Percentiles rank a stretch among this genome's conserved stretches.
phyloP scores from a whole-genome alignment of 208 protist species.

The Angomonas ambiguus region DNA sequence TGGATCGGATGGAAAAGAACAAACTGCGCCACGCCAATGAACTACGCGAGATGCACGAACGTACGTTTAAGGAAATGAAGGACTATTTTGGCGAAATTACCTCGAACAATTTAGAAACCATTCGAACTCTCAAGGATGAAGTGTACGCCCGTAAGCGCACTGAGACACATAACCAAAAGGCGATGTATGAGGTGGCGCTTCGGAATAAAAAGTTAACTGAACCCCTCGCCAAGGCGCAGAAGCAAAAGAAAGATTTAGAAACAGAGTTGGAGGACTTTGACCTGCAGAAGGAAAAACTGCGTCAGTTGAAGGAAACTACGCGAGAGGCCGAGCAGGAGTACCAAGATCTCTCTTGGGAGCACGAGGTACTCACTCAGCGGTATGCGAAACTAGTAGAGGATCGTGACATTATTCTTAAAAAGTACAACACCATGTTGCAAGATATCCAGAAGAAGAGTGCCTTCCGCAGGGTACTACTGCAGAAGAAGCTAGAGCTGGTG shows the following conservation, averaged over 20 bases:
- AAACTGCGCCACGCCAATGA: conserved; percentile 96
- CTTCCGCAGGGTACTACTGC: conserved; percentile 93
- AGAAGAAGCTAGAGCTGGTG: conserved; percentile 94
- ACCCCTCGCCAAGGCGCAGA: conserved; percentile 90
- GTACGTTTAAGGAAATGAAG: conserved; percentile 96
- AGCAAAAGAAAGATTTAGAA: conserved; percentile 89
- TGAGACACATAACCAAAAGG: conserved; percentile 94
- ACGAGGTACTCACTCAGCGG: conserved; percentile 94
- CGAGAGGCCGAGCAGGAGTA: conserved; percentile 84
- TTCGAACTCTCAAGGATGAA: conserved; percentile 96
- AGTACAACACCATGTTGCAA: conserved; percentile 94
- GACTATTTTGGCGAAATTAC: conserved; percentile 99
- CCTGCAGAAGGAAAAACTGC: conserved; percentile 85
- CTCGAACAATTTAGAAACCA: conserved; percentile 98
- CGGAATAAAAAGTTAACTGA: conserved; percentile 96
- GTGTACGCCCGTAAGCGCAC: conserved; percentile 93
- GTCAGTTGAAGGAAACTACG: conserved; percentile 69
- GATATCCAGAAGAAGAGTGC: conserved; percentile 94
- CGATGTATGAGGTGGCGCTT: conserved; percentile 97
- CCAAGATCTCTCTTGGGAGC: conserved; percentile 92
- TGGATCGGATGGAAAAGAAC: conserved; percentile 93
- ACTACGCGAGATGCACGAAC: conserved; percentile 93
- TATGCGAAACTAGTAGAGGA: conserved; percentile 92
- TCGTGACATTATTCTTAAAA: conserved; percentile 92
- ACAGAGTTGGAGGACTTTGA: conserved; percentile 89